Conservation (phyloP, 2,329 filamentous ascomycete species). For the Pestalotiopsis sp. region DNA sequence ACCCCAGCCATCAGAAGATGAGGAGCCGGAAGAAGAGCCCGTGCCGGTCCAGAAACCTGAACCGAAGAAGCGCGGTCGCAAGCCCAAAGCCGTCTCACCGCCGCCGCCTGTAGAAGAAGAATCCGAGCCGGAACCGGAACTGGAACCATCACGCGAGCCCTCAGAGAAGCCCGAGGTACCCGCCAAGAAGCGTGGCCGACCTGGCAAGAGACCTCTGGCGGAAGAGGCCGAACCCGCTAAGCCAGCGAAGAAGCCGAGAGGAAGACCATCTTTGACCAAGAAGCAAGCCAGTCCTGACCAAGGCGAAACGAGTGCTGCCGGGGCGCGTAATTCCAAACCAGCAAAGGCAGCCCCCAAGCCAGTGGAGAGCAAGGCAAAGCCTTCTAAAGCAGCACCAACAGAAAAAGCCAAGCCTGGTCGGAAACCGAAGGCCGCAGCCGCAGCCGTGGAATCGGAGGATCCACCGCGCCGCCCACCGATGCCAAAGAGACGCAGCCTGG, state of each 20-base stretch:
- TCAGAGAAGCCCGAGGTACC: slow-evolving; percentile 20
- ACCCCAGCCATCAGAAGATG: slow-evolving; percentile 13
- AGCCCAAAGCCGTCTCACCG: slow-evolving; percentile 2
- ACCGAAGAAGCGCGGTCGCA: slow-evolving; percentile 10
- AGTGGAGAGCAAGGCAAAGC: slow-evolving; percentile 14
- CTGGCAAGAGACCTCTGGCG: slow-evolving; percentile 18
- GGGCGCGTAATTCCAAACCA: slow-evolving; percentile 25
- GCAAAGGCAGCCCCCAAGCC: slow-evolving; percentile 19
- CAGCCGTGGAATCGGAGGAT: slow-evolving; percentile 46
- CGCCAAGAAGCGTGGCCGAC: slow-evolving; percentile 28
- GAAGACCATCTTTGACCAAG: slow-evolving; percentile 13
- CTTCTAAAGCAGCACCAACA: slow-evolving; percentile 20
- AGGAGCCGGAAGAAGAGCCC: slow-evolving; percentile 5
- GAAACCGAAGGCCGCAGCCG: slow-evolving; percentile 40
- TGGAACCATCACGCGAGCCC: slow-evolving; percentile 12
- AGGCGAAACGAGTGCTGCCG: slow-evolving; percentile 17
- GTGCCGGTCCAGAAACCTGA: slow-evolving; percentile 13
- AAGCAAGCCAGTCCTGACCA: slow-evolving; percentile 17
- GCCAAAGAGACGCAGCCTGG: slow-evolving; percentile 55
- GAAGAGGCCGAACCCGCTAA: slow-evolving; percentile 7
- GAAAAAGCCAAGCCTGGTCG: slow-evolving; percentile 33
- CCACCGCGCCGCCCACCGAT: slow-evolving; percentile 58
- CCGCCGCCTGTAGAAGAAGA: slow-evolving; percentile 13
- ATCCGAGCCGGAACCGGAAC: slow-evolving; percentile 19
- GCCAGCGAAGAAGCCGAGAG: slow-evolving; percentile 3